Evolutionary conservation across 108 stramenopile genomes (phyloP), one percentile per base, ranked within the genome.

Genomic region (Asterionellopsis glacialis): DNA sequence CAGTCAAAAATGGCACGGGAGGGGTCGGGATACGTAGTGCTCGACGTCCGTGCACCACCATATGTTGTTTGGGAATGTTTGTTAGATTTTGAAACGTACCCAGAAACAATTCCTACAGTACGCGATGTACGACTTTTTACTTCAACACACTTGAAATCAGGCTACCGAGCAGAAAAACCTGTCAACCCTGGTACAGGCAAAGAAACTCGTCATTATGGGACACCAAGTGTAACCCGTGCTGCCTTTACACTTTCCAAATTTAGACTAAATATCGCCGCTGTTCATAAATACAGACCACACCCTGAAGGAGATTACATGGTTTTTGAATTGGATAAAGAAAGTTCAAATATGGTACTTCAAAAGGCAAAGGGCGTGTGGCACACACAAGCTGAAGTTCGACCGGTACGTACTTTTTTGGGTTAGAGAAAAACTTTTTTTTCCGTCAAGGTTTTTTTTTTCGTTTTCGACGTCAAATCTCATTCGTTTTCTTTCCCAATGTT

Each of bases 331-430:
- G 91, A 93, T 70, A 82, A 80, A 5, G 87, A 83, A 1, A 83
- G 85, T 68, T 84, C 80, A 0, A 89, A 89, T 60, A 69, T 84
- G 61, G 91, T 88, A 0, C 45, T 93, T 47, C 84, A 89, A 60
- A 81, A 78, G 56, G 91, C 91, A 16, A 93, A 93, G 63, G 91
- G 91, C 0, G 82, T 87, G n/a, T 93, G 91, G 91, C 76, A 93
- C 69, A 93, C 91, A 23, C 59, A 89, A 70, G 64, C 67, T 33
- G 38, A 76, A 82, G 70, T 83, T 84, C 0, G 86, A 86, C 47
- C 86, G 90, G 33, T 33, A 33, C 33, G 19, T 43, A 2, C 54
- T 15, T 39, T 54, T 21, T 38, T 19, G 41, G 1, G 43, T 61
- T 16, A 3, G 33, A 10, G 16, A 33, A 42, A 18, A 16, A 11